Evolutionary conservation across 805 yeast genomes (phyloP).

Genomic region (Wickerhamiella hasegawae): DNA sequence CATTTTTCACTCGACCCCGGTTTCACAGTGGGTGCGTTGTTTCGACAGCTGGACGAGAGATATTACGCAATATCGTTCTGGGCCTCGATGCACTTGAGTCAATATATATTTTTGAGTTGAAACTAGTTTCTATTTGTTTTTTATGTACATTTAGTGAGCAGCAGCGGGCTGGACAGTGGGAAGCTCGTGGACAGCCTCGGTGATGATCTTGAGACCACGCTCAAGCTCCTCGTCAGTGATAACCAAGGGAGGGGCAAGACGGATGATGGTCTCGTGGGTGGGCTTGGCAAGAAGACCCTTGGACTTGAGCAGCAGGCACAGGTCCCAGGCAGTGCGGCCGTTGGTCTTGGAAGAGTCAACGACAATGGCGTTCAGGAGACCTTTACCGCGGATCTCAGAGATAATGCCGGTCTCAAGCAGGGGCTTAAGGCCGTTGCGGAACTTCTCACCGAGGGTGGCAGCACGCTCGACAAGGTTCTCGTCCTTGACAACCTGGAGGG

Average conservation of each 20-base stretch:
- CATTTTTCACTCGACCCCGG: too few relatives aligned
- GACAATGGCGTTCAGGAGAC: slow-evolving; percentile 79
- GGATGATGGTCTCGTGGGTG: slow-evolving; percentile 87
- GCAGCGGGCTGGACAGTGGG: slow-evolving; percentile 17
- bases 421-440: slow-evolving; percentile 32
- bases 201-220: slow-evolving; percentile 65
- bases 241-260: slow-evolving; percentile 92
- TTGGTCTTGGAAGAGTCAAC: slow-evolving; percentile 70
- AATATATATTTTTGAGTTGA: too few relatives aligned
- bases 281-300: slow-evolving; percentile 90
- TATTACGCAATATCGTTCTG: too few relatives aligned
- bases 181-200: slow-evolving; percentile 34
- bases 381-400: slow-evolving; percentile 61
- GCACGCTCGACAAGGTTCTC: slow-evolving; percentile 78
- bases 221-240: slow-evolving; percentile 74
- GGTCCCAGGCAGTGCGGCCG: slow-evolving; percentile 92
- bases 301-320: slow-evolving; percentile 77
- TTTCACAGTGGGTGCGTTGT: too few relatives aligned
- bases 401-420: slow-evolving; percentile 32
- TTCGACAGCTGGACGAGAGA: too few relatives aligned
- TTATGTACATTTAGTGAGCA: slow-evolving; percentile 1
- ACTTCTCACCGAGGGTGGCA: slow-evolving; percentile 46
- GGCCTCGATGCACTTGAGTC: too few relatives aligned
- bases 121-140: too few relatives aligned
- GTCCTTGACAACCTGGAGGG: slow-evolving; percentile 75